Percentiles rank a stretch among this genome's conserved stretches.
These are phyloP conservation scores for Clavariopsis aquatica DNA, from an alignment of 495 filamentous ascomycete species.

Conservation along the genomic window DNA sequence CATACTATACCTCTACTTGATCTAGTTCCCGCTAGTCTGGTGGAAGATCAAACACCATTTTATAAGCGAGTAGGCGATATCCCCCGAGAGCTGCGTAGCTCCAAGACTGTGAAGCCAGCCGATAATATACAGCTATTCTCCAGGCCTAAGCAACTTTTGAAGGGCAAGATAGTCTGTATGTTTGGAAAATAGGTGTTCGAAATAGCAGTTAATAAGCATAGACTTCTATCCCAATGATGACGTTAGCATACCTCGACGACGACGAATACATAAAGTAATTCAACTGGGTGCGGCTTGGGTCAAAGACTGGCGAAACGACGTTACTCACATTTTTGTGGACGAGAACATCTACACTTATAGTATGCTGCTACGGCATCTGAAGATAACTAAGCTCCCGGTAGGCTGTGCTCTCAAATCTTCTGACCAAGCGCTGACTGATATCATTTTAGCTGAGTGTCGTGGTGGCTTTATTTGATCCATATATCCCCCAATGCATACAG, in stretches of 20 bases:
- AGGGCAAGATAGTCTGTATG: slow-evolving; percentile 29
- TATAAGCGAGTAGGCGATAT: slow-evolving; percentile 23
- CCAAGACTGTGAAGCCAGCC: slow-evolving; percentile 15
- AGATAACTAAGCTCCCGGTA: slow-evolving; percentile 53
- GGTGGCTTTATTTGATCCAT: slow-evolving; percentile 71
- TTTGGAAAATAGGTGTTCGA: background rate
- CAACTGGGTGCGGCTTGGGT: slow-evolving; percentile 74
- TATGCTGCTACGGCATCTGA: slow-evolving; percentile 65
- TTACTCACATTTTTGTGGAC: slow-evolving; percentile 79
- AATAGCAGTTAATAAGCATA: slow-evolving; percentile 41
- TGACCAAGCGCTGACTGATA: slow-evolving; percentile 5
- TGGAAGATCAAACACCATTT: slow-evolving; percentile 14
- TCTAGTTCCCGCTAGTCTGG: background rate
- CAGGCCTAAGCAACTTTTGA: slow-evolving; percentile 26
- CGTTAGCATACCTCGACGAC: slow-evolving; percentile 61
- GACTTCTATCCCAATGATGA: slow-evolving; percentile 83
- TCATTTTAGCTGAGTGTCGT: slow-evolving; percentile 51
- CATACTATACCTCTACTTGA: slow-evolving; percentile 17
- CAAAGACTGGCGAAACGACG: slow-evolving; percentile 52
- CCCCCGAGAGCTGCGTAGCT: slow-evolving; percentile 18
- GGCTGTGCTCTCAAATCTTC: slow-evolving; percentile 28
- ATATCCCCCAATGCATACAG: slow-evolving; percentile 73
- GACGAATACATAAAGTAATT: slow-evolving; percentile 71
- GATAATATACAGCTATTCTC: slow-evolving; percentile 30
- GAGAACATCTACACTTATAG: slow-evolving; percentile 59